Base-by-base conservation (phyloP, 108 stramenopile species). In the Cyclotella cryptica region DNA sequence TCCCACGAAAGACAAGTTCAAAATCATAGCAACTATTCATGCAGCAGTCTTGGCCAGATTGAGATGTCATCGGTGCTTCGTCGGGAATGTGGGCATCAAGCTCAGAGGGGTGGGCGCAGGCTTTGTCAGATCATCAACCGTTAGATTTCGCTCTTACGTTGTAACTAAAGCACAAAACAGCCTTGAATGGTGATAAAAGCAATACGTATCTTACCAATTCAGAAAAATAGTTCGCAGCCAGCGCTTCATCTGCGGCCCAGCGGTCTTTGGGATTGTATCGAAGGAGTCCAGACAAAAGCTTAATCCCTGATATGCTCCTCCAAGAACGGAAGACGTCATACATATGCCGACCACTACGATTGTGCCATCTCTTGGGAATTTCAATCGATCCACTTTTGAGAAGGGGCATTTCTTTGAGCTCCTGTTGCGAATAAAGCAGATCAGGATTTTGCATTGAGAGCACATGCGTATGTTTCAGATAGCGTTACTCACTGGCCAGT, bases 171-270 rank as follows among this genome's bases (percentile, higher is more conserved):
- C 3, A 18, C 49, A 8, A 51, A 51, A 51, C 8, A 51, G 8
- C 18, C n/a, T 51, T 18, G 53, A 24, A 62, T 40, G 44, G 47
- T 29, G 41, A 22, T 27, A 24, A 6, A 26, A 27, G 13, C 0
- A n/a, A 27, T 44, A 13, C 41, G 11, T 8, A 15, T 62, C 63
- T 12, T 52, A 74, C 73, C 74, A 71, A 8, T 55, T 76, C 84
- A 12, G 60, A 28, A 72, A 91, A 88, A 40, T 84, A 93, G 24
- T 67, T 39, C 5, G 84, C 83, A 41, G 70, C 28, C 21, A 87
- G 61, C 10, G 89, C 90, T 27, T 89, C 71, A 21, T 51, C 18
- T 24, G 93, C 90, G n/a, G 86, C 86, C 81, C 78, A 86, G 42
- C 93, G 79, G 21, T 49, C 13, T 5, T 60, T 63, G 15, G 86